Evolutionary conservation across 805 yeast species (phyloP).

Genomic region (Starmera pachycereana): DNA sequence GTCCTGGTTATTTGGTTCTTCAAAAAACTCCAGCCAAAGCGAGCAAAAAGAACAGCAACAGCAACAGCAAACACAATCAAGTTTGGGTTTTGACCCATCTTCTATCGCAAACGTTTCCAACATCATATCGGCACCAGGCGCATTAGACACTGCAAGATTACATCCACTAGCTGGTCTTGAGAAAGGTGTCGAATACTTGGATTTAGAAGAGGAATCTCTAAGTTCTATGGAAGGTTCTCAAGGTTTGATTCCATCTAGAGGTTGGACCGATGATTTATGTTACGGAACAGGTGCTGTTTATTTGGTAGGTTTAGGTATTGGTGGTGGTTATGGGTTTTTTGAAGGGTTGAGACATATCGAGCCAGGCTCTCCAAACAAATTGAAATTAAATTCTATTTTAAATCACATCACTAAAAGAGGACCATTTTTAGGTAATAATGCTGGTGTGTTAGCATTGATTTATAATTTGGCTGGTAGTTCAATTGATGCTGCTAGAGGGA

Average conservation of each 20-base stretch:
- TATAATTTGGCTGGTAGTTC: conserved; percentile 79
- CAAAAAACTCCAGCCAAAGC: conserved; percentile 6
- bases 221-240: conserved; percentile 77
- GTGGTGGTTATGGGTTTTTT: conserved; percentile 81
- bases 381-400: conserved; percentile 80
- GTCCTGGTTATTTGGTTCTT: conserved; percentile 22
- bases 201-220: conserved; percentile 76
- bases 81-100: conserved; percentile 52
- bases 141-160: conserved; percentile 58
- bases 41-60: conserved; percentile 7
- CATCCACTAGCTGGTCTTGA: conserved; percentile 93
- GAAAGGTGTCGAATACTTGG: conserved; percentile 80
- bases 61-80: conserved; percentile 10
- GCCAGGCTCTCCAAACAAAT: conserved; percentile 62
- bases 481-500: conserved; percentile 74
- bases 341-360: conserved; percentile 82
- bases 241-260: conserved; percentile 90
- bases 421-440: conserved; percentile 89
- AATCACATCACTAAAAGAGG: conserved; percentile 93
- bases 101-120: conserved; percentile 53
- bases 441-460: conserved; percentile 85
- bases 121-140: conserved; percentile 49
- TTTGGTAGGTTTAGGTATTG: conserved; percentile 73
- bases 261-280: conserved; percentile 95
- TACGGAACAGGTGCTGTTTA: conserved; percentile 97